Percentiles rank a stretch among this genome's conserved stretches.
These are phyloP conservation scores for Vanderwaltozyma polyspora DNA, from an alignment of 805 yeast species.

Conservation along the genomic window DNA sequence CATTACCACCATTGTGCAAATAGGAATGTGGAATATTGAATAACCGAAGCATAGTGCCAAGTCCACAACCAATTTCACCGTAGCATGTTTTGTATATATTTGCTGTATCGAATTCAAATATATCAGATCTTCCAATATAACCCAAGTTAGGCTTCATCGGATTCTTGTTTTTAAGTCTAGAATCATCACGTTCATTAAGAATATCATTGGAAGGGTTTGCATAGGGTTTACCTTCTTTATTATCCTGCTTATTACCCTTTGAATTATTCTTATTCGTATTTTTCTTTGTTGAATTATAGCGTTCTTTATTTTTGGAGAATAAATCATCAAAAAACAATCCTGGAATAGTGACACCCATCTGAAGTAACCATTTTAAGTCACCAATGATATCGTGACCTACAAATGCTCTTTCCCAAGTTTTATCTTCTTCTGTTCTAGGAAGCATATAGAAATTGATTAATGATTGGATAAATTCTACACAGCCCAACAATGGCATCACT, in stretches of 20 bases:
- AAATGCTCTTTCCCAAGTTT: slow-evolving; percentile 26
- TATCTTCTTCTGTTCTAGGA: slow-evolving; percentile 16
- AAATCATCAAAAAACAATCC: too few relatives aligned
- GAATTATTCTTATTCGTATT: slow-evolving; percentile 2
- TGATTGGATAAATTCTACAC: slow-evolving; percentile 30
- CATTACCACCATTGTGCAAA: slow-evolving; percentile 64
- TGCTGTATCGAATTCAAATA: slow-evolving; percentile 36
- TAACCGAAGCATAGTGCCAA: slow-evolving; percentile 35
- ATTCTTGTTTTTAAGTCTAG: too few relatives aligned
- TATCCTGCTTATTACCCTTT: slow-evolving; percentile 1
- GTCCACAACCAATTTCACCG: slow-evolving; percentile 32
- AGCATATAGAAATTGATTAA: slow-evolving; percentile 34
- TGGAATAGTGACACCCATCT: slow-evolving; percentile 29
- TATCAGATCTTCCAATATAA: too few relatives aligned
- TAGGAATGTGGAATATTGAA: slow-evolving; percentile 44
- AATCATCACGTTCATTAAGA: too few relatives aligned
- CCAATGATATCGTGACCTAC: slow-evolving; percentile 53
- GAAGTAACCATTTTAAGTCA: slow-evolving; percentile 41
- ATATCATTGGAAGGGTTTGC: too few relatives aligned
- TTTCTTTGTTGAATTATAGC: slow-evolving; percentile 1
- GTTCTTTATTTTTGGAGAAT: too few relatives aligned
- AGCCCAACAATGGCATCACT: slow-evolving; percentile 29
- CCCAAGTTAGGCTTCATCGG: too few relatives aligned
- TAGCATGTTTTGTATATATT: slow-evolving; percentile 31
- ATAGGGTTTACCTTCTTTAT: too few relatives aligned